Evolutionary conservation across 805 yeast species (phyloP).

Genomic region (Candida maris): DNA sequence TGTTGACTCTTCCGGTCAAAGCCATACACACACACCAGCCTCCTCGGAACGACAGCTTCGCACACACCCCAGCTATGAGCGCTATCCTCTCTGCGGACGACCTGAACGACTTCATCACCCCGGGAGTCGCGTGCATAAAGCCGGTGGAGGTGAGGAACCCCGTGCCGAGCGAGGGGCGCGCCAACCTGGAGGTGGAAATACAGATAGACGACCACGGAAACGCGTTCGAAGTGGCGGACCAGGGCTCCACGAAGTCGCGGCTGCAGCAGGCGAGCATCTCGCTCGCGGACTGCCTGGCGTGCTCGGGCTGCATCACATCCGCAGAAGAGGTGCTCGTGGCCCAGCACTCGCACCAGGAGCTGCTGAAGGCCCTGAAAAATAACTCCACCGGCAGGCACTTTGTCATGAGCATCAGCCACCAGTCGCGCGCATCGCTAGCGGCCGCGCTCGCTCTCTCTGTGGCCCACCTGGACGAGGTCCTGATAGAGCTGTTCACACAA

Average conservation of each 20-base stretch:
- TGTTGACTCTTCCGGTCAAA: no score
- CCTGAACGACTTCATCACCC: slow-evolving; percentile 88
- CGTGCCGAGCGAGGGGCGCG: slow-evolving; percentile 23
- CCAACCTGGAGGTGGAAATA: slow-evolving; percentile 43
- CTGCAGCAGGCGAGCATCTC: slow-evolving; percentile 83
- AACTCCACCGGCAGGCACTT: slow-evolving; percentile 38
- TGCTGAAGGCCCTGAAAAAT: slow-evolving; percentile 53
- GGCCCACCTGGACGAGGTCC: slow-evolving; percentile 54
- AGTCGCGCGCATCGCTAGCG: slow-evolving; percentile 78
- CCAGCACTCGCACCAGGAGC: slow-evolving; percentile 81
- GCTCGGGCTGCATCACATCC: slow-evolving; percentile 95
- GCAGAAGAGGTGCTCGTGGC: slow-evolving; percentile 94
- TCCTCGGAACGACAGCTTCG: no score
- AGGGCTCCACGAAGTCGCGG: slow-evolving; percentile 44
- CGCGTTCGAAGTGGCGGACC: slow-evolving; percentile 65
- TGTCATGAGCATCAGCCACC: slow-evolving; percentile 82
- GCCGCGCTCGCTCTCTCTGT: slow-evolving; percentile 55
- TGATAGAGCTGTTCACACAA: slow-evolving; percentile 54
- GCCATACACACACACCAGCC: no score
- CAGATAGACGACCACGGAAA: slow-evolving; percentile 56
- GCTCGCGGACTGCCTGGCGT: slow-evolving; percentile 89
- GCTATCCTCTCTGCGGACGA: slow-evolving; percentile 86
- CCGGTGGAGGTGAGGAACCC: slow-evolving; percentile 56
- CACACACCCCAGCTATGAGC: no score
- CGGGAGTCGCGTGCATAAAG: slow-evolving; percentile 92